Percentiles rank a stretch among this genome's conserved stretches.
These are phyloP conservation scores for Arxiozyma telluris DNA, from an alignment of 1,139 yeast species.

Conservation along the genomic window DNA sequence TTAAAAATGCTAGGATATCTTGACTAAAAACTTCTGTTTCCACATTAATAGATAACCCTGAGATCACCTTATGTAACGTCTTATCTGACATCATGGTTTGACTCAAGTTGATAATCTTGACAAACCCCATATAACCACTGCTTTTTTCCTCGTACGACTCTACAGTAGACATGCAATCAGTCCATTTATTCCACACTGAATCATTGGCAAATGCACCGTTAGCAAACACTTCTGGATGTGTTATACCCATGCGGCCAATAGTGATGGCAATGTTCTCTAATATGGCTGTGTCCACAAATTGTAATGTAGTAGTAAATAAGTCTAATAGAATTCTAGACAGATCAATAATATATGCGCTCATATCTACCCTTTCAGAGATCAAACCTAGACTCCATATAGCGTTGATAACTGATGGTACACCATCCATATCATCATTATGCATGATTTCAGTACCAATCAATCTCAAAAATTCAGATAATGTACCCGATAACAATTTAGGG, in stretches of 20 bases:
- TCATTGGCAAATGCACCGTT: constrained; percentile 32
- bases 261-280: constrained; percentile 89
- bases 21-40: constrained; percentile 23
- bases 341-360: constrained; percentile 54
- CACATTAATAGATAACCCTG: constrained; percentile 23
- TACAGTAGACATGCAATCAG: constrained; percentile 19
- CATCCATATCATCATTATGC: constrained; percentile 33
- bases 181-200: constrained; percentile 25
- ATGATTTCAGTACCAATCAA: constrained; percentile 59
- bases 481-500: constrained; percentile 19
- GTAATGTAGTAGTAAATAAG: constrained; percentile 47
- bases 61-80: constrained; percentile 20
- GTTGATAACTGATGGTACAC: constrained; percentile 64
- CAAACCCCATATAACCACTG: constrained; percentile 29
- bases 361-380: constrained; percentile 54
- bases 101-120: constrained; percentile 21
- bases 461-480: constrained; percentile 50
- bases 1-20: constrained; percentile 21
- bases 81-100: constrained; percentile 13
- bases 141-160: constrained; percentile 30
- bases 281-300: constrained; percentile 38
- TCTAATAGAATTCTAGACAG: constrained; percentile 57
- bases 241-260: constrained; percentile 76
- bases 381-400: constrained; percentile 95
- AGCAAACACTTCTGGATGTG: constrained; percentile 51